Percentiles rank a stretch among this genome's conserved stretches.
Conservation (phyloP, 345 rosid genomes). For the Ceriops decandra region DNA sequence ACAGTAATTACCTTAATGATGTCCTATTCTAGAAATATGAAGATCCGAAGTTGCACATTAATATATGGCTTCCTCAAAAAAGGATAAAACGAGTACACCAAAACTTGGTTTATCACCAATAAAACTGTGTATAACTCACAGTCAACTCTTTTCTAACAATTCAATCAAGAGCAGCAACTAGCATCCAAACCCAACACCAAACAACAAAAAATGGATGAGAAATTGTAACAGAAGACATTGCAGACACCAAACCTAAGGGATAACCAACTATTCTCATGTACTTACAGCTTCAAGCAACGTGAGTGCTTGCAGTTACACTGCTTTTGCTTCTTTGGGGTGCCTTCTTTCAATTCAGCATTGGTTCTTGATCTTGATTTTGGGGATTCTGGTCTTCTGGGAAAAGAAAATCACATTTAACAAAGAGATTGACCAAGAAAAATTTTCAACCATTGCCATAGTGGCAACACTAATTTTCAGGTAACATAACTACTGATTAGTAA, state of each 20-base stretch:
- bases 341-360: conserved; percentile 66
- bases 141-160: not conserved
- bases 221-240: not conserved
- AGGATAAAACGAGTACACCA: not conserved
- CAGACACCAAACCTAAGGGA: not conserved
- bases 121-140: not conserved
- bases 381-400: conserved; percentile 74
- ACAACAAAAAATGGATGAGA: not conserved
- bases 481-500: not conserved
- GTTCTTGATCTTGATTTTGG: conserved; percentile 71
- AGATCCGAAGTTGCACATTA: conserved; percentile 8
- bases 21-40: too few species aligned
- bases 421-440: not conserved
- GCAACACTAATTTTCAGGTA: not conserved
- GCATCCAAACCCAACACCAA: not conserved
- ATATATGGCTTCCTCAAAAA: not conserved
- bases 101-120: not conserved
- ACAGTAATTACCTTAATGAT: too few species aligned
- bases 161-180: conserved; percentile 4
- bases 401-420: not conserved
- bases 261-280: conserved; percentile 1
- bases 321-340: conserved; percentile 90
- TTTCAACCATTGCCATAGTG: not conserved
- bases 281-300: conserved; percentile 95
- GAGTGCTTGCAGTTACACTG: conserved; percentile 99